Percentiles rank a stretch among this genome's conserved stretches.
phyloP scores from a whole-genome alignment of 2,329 filamentous ascomycete genomes.

The Colletotrichum cereale region DNA sequence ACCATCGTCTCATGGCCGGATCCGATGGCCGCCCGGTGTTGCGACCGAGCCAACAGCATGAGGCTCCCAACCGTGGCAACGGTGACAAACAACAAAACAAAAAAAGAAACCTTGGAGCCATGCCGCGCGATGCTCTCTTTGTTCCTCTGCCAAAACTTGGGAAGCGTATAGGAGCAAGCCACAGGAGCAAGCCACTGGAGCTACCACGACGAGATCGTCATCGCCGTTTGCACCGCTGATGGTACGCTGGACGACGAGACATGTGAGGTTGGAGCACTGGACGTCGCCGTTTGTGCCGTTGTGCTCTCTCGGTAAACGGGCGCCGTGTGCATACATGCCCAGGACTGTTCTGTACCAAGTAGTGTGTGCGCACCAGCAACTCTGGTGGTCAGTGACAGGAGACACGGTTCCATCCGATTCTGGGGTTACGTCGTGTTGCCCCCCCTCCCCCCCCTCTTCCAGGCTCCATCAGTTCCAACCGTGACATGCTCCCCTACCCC shows the following conservation, averaged over 20 bases:
- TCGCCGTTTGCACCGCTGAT: slow-evolving; percentile 11
- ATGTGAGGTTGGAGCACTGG: slow-evolving; percentile 8
- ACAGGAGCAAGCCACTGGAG: neutral
- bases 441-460: neutral
- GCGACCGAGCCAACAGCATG: slow-evolving; percentile 28
- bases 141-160: slow-evolving; percentile 13
- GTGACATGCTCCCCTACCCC: slow-evolving; percentile 30
- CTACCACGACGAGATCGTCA: neutral
- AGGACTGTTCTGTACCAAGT: neutral
- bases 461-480: slow-evolving; percentile 25
- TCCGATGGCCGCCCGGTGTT: slow-evolving; percentile 6
- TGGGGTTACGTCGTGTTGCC: slow-evolving; percentile 34
- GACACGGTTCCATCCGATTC: slow-evolving; percentile 23
- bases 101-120: slow-evolving; percentile 24
- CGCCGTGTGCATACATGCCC: slow-evolving; percentile 18
- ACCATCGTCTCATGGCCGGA: slow-evolving; percentile 5
- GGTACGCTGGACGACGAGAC: neutral
- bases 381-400: slow-evolving; percentile 24
- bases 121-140: slow-evolving; percentile 29
- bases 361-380: neutral
- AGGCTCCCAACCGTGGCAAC: slow-evolving; percentile 37
- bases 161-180: neutral
- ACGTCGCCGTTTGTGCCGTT: slow-evolving; percentile 6
- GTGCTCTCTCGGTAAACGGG: slow-evolving; percentile 20
- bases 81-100: neutral